Conservation (phyloP, 192 early-diverging fungal species). For the Jimgerdemannia lactiflua region DNA sequence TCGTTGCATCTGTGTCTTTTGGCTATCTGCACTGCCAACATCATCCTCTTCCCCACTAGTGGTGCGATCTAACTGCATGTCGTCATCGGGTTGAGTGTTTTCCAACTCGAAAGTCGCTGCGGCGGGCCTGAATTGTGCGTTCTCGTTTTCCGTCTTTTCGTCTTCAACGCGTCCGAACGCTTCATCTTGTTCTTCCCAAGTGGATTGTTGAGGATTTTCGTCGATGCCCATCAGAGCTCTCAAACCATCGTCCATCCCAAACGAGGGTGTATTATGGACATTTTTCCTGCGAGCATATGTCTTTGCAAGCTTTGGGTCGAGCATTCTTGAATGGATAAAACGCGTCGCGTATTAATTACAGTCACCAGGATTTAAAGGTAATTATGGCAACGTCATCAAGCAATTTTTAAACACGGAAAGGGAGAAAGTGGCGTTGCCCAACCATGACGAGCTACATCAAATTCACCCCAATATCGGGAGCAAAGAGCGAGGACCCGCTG, state of each 20-base stretch:
- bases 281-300: background rate
- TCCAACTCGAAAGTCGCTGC: background rate
- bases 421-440: too few species aligned
- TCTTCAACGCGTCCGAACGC: background rate
- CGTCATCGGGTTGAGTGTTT: background rate
- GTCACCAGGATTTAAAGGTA: too few species aligned
- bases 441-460: constrained; percentile 55
- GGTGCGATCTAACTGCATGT: background rate
- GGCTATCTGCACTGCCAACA: too few species aligned
- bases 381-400: too few species aligned
- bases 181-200: background rate
- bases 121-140: background rate
- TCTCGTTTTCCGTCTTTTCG: background rate
- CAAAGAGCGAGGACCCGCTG: constrained; percentile 78
- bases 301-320: background rate
- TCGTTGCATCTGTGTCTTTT: too few species aligned
- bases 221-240: background rate
- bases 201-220: background rate
- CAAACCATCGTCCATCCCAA: background rate
- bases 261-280: background rate
- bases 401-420: too few species aligned
- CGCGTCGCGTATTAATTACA: background rate
- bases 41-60: background rate
- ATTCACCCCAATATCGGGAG: constrained; percentile 87
- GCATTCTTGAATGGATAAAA: background rate